These are phyloP conservation scores for Paramecium octaurelia DNA, from an alignment of 73 alveolate genomes.

Conservation along the genomic window DNA sequence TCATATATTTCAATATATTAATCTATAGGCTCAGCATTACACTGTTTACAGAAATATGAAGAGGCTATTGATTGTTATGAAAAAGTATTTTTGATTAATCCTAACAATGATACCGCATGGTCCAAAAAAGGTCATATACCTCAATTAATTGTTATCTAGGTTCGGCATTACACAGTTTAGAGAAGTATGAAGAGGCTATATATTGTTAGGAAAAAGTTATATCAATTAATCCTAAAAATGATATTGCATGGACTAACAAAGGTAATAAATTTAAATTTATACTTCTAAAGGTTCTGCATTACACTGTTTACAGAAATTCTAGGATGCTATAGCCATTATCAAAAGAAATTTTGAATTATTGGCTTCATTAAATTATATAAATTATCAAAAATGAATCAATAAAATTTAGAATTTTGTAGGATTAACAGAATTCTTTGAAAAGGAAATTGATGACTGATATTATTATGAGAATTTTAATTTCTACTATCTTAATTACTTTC, in stretches of 20 bases:
- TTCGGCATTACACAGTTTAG: background rate
- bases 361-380: too few species aligned
- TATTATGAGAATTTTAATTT: too few species aligned
- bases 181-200: background rate
- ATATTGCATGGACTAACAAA: background rate
- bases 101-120: background rate
- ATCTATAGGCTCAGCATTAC: background rate
- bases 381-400: too few species aligned
- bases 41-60: background rate
- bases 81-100: background rate
- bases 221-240: background rate
- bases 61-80: background rate
- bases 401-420: too few species aligned
- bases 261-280: background rate
- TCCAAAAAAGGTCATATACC: background rate
- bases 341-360: too few species aligned
- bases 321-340: too few species aligned
- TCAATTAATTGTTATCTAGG: background rate
- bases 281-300: too few species aligned
- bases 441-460: too few species aligned
- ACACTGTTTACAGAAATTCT: too few species aligned
- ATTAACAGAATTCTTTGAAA: too few species aligned
- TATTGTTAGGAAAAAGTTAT: background rate
- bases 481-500: too few species aligned
- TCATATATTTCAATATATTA: background rate